Evolutionary conservation across 305 asterid species (phyloP), one percentile per base, ranked within the genome.

Genomic region (Plantago lanceolata): DNA sequence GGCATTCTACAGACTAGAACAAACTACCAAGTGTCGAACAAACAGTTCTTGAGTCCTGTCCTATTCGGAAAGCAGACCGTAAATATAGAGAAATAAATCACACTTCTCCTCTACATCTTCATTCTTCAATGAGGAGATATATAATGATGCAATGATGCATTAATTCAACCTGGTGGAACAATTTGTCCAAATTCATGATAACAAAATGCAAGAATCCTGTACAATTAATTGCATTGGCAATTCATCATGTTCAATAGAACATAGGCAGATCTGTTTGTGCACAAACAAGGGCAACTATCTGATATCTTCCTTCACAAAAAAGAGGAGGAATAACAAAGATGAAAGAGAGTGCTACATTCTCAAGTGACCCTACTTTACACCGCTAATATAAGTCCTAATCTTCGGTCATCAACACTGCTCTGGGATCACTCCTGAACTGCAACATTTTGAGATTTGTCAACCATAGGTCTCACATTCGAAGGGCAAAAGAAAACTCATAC

Each of bases 381-480:
- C 43, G 44, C n/a, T 4, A 68, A 9, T 50, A 40, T 44, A 64
- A 56, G 47, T 48, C 63, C 61, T 26, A 65, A 61, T 69, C 72
- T 50, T 33, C 26, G 49, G 52, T 19, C 59, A 18, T 33, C 29
- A 19, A 1, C 15, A 28, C 47, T 29, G 51, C 64, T 56, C 16
- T 40, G 54, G 70, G 51, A 65, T 62, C 74, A 64, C 51, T 71
- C 69, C 61, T 55, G 73, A 66, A 52, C 60, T 51, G 67, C 65
- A 67, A 63, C 66, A 63, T 19, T 63, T 14, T 6, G n/a, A 49
- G 26, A 29, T 45, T 59, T n/a, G 49, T 29, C 19, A 40, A 29
- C 59, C 26, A 19, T 19, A 29, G 48, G 35, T 17, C 26, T 61
- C 45, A 26, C 55, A 47, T 20, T 15, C 13, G 6, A 15, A 11